Evolutionary conservation across 768 basidiomycete genomes (phyloP).

Genomic region (Rhodocollybia butyracea): DNA sequence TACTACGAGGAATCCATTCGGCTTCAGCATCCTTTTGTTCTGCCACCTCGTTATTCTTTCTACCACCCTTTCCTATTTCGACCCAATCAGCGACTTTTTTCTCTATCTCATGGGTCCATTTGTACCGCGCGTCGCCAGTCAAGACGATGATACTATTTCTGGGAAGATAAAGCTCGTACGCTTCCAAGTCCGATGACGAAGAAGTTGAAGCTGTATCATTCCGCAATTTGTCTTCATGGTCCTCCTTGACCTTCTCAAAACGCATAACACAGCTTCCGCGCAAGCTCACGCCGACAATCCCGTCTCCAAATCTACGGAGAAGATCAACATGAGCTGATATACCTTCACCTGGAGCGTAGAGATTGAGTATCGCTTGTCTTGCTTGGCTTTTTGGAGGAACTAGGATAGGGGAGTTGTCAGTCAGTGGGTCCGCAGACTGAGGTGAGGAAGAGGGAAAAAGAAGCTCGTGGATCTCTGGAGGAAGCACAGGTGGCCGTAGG

Average conservation of each 20-base stretch:
- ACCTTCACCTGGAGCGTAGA: conserved; percentile 87
- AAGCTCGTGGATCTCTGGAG: conserved; percentile 45
- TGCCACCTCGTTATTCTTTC: neutral
- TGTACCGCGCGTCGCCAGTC: conserved; percentile 76
- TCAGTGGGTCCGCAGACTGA: neutral
- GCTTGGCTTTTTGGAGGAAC: conserved; percentile 28
- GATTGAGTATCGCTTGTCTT: conserved; percentile 86
- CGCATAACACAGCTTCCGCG: conserved; percentile 79
- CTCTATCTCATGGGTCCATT: conserved; percentile 88
- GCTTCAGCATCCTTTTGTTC: neutral
- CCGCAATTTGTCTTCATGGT: neutral
- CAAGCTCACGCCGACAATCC: conserved; percentile 86
- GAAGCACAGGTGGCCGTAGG: conserved; percentile 49
- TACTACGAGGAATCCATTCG: conserved; percentile 48
- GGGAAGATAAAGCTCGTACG: conserved; percentile 65
- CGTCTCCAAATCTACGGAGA: conserved; percentile 79
- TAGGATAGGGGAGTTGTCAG: neutral
- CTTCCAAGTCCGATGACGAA: conserved; percentile 8
- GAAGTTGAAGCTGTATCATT: neutral
- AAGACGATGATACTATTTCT: conserved; percentile 75
- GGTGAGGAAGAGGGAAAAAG: conserved; percentile 53
- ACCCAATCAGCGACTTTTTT: conserved; percentile 60
- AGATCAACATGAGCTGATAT: conserved; percentile 89
- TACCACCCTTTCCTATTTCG: neutral
- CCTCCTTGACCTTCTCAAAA: conserved; percentile 38